A percentile compares a stretch with the other conserved stretches of the same genome.
phyloP scores from a whole-genome alignment of 1,139 yeast species.

The Hanseniaspora uvarum region DNA sequence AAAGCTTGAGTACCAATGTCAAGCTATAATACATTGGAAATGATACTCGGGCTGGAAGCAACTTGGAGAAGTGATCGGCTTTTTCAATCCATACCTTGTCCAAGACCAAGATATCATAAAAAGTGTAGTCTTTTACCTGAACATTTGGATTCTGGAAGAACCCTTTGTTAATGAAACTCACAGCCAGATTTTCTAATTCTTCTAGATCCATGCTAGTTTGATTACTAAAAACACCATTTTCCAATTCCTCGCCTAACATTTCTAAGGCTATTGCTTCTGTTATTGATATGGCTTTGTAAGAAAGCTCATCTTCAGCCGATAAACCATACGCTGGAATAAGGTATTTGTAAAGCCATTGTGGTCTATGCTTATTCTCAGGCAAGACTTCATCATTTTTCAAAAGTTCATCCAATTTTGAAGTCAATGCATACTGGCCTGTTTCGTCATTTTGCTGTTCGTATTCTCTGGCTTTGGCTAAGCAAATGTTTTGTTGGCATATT shows the following conservation, averaged over 20 bases:
- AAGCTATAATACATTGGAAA: background rate
- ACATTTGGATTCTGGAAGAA: background rate
- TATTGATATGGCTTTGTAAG: slow-evolving; percentile 8
- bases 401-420: background rate
- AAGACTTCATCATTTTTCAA: background rate
- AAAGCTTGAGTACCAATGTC: background rate
- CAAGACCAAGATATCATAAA: slow-evolving; percentile 1
- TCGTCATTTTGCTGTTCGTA: background rate
- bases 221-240: background rate
- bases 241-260: background rate
- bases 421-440: background rate
- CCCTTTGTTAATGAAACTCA: background rate
- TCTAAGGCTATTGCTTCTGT: slow-evolving; percentile 1
- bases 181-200: background rate
- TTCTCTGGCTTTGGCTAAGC: background rate
- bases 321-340: slow-evolving; percentile 1
- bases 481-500: background rate
- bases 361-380: slow-evolving; percentile 4
- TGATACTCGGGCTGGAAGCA: slow-evolving; percentile 3
- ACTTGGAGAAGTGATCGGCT: background rate
- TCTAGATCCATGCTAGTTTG: background rate
- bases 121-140: background rate
- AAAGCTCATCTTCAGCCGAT: background rate
- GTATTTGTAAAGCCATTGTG: background rate
- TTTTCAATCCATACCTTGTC: slow-evolving; percentile 5